Evolutionary conservation across 768 basidiomycete species (phyloP), one percentile per base, ranked within the genome.

Genomic region (Podaxis carcinomalis): DNA sequence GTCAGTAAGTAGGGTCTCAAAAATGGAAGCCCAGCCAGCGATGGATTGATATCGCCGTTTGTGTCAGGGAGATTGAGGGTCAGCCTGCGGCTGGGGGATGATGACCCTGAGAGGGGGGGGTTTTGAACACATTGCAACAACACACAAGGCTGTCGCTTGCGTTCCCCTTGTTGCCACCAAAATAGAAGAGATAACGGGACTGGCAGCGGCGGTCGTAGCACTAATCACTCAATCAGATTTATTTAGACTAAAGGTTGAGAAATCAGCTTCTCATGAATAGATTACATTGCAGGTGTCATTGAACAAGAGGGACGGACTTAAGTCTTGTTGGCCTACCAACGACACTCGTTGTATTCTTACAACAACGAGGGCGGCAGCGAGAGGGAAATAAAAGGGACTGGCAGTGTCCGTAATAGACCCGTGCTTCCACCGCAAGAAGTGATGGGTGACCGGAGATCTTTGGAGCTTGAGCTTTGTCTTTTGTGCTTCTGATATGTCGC

Each of bases 241-340:
- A 25, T 53, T 53, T 40, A 32, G 19, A 21, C 23, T 47, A 23
- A 47, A 47, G 46, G 46, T 47, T 3, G 11, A 21, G 46, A n/a
- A 23, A 47, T 9, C 14, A 10, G 21, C 21, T 49, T n/a, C 23
- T 23, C 13, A 21, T 49, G 14, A 11, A 21, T 14, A 42, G 40
- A 14, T 42, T 42, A 49, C 47, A 49, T 49, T 49, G 1, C 46
- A 47, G 46, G 5, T 47, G 46, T 23, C 46, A 7, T 13, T 40
- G 16, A 21, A 10, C n/a, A 47, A 23, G 46, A 19, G 23, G 51
- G 51, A 53, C 36, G 35, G 51, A 37, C 16, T 47, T 19, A 11
- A 10, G 47, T 16, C 19, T 54, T 23, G 37, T 54, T 54, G 52
- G 36, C 52, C 37, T 54, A 54, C 52, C 52, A 54, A 54, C 52